phyloP scores from a whole-genome alignment of 805 yeast species.

The Tetrapisispora nanseiensis region DNA sequence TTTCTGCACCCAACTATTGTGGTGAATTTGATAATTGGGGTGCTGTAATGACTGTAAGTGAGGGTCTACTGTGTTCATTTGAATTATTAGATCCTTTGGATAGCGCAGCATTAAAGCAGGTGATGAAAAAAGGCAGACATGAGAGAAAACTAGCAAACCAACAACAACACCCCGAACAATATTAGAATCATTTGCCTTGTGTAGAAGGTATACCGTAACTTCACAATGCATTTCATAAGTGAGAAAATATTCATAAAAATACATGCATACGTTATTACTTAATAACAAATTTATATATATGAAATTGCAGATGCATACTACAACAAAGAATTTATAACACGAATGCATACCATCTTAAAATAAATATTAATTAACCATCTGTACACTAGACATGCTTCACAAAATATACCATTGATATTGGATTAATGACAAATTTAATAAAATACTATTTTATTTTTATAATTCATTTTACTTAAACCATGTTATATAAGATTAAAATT shows the following conservation, averaged over 20 bases:
- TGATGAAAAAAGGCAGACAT: slow-evolving; percentile 82
- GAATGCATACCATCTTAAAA: no score
- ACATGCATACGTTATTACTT: neutral
- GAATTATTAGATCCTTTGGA: slow-evolving; percentile 90
- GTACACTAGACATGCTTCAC: no score
- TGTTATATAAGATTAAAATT: no score
- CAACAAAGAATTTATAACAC: no score
- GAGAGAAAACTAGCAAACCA: slow-evolving; percentile 61
- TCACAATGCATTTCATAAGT: no score
- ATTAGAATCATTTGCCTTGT: no score
- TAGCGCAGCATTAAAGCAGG: slow-evolving; percentile 82
- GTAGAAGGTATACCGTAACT: no score
- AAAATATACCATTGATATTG: no score
- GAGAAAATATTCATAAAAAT: neutral
- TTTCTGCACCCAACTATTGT: slow-evolving; percentile 64
- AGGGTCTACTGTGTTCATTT: slow-evolving; percentile 83
- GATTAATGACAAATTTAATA: neutral
- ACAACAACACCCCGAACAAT: slow-evolving; percentile 12
- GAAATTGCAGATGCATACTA: no score
- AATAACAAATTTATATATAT: neutral
- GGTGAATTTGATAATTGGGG: slow-evolving; percentile 72
- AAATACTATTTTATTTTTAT: no score
- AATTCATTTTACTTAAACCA: no score
- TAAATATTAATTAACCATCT: no score
- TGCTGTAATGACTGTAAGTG: slow-evolving; percentile 93